These are phyloP conservation scores for Haplographium delicatum DNA, from an alignment of 495 filamentous ascomycete genomes.

Conservation along the genomic window DNA sequence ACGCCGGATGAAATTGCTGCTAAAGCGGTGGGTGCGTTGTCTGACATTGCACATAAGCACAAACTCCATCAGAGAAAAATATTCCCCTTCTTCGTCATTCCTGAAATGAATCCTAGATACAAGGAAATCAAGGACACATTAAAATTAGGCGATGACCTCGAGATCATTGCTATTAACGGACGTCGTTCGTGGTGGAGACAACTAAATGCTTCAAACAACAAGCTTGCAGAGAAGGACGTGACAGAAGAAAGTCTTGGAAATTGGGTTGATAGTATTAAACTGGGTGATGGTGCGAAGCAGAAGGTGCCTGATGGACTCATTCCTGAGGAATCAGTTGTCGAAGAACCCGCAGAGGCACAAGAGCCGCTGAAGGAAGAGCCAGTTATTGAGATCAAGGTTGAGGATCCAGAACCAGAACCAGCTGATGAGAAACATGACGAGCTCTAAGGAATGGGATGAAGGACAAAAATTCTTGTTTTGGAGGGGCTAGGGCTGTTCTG, in stretches of 20 bases:
- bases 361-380: constrained; percentile 4
- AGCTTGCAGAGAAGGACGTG: constrained; percentile 43
- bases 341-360: constrained; percentile 8
- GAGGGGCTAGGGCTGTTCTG: too few species aligned
- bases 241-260: constrained; percentile 58
- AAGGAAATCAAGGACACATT: constrained; percentile 54
- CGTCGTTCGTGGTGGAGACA: constrained; percentile 80
- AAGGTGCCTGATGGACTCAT: constrained; percentile 74
- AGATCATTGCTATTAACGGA: constrained; percentile 78
- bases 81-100: constrained; percentile 78
- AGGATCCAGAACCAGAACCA: constrained; percentile 3
- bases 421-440: constrained; percentile 23
- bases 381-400: constrained; percentile 8
- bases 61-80: constrained; percentile 55
- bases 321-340: constrained; percentile 31
- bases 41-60: constrained; percentile 72
- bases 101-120: constrained; percentile 54
- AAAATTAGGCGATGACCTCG: constrained; percentile 49
- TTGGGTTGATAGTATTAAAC: constrained; percentile 82
- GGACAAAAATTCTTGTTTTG: background rate
- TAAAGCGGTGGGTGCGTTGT: constrained; percentile 59
- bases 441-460: too few species aligned
- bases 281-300: constrained; percentile 79
- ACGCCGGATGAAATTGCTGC: constrained; percentile 45
- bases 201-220: constrained; percentile 35